Evolutionary conservation across 2,329 filamentous ascomycete species (phyloP).

Genomic region (Fusarium globosum): DNA sequence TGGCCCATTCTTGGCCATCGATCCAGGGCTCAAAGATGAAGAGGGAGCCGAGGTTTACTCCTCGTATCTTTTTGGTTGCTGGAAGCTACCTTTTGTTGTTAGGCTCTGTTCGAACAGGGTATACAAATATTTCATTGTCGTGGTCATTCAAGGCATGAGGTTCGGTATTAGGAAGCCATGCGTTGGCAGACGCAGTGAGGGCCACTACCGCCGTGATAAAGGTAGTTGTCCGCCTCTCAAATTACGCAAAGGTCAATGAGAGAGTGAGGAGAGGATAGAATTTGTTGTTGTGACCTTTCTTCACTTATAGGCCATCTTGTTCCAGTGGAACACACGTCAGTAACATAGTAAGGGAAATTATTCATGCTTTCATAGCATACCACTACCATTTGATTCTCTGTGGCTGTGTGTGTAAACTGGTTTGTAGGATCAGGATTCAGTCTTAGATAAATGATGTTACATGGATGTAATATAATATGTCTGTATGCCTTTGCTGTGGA

Average conservation of each 20-base stretch:
- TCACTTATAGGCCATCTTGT: background rate
- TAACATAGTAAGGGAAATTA: background rate
- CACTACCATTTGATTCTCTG: background rate
- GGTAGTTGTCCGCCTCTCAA: constrained; percentile 21
- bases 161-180: constrained; percentile 33
- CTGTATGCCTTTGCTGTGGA: too few relatives aligned
- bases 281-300: background rate
- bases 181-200: constrained; percentile 27
- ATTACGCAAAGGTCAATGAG: background rate
- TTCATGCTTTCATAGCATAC: background rate
- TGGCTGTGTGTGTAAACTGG: background rate
- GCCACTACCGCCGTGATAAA: constrained; percentile 23
- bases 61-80: constrained; percentile 57
- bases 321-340: background rate
- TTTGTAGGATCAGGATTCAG: background rate
- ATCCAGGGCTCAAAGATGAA: constrained; percentile 68
- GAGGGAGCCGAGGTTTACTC: constrained; percentile 64
- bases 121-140: constrained; percentile 14
- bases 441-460: constrained; percentile 2
- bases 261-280: background rate
- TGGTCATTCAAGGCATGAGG: background rate
- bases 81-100: constrained; percentile 31
- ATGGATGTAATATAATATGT: background rate
- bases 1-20: constrained; percentile 56
- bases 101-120: background rate